Percentiles rank a stretch among this genome's conserved stretches.
These are phyloP conservation scores for Aspergillus hortae DNA, from an alignment of 2,329 filamentous ascomycete genomes.

Conservation along the genomic window DNA sequence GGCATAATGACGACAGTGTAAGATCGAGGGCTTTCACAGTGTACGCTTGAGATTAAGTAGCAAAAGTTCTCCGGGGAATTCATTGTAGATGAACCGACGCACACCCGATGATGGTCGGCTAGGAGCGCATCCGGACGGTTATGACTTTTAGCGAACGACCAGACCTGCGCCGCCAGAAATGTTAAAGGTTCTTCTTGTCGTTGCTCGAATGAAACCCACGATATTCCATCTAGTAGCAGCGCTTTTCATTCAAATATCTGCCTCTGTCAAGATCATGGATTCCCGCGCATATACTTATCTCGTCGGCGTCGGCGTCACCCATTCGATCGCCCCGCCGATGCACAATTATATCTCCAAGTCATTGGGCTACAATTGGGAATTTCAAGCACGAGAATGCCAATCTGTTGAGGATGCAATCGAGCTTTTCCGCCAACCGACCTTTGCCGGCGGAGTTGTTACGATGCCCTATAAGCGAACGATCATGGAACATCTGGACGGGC, in stretches of 20 bases:
- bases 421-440: conserved; percentile 25
- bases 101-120: too few relatives aligned
- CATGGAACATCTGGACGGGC: conserved; percentile 28
- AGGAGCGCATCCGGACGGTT: too few relatives aligned
- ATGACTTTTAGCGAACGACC: too few relatives aligned
- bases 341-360: conserved; percentile 39
- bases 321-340: conserved; percentile 26
- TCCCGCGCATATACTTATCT: conserved; percentile 21
- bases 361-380: conserved; percentile 35
- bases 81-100: too few relatives aligned
- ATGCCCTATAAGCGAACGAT: conserved; percentile 43
- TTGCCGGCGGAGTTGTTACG: conserved; percentile 35
- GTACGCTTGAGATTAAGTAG: too few relatives aligned
- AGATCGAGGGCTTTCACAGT: too few relatives aligned
- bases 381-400: conserved; percentile 26
- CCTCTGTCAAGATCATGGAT: neutral
- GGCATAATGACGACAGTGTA: conserved; percentile 19
- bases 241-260: neutral
- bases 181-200: conserved; percentile 13
- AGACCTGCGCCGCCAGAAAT: too few relatives aligned
- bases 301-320: conserved; percentile 38
- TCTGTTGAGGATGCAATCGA: conserved; percentile 32
- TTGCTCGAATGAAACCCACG: neutral
- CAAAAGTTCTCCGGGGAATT: too few relatives aligned
- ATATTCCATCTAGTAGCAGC: neutral